Base-by-base conservation (phyloP, 2,329 filamentous ascomycete species). In the Talaromyces atroroseus region DNA sequence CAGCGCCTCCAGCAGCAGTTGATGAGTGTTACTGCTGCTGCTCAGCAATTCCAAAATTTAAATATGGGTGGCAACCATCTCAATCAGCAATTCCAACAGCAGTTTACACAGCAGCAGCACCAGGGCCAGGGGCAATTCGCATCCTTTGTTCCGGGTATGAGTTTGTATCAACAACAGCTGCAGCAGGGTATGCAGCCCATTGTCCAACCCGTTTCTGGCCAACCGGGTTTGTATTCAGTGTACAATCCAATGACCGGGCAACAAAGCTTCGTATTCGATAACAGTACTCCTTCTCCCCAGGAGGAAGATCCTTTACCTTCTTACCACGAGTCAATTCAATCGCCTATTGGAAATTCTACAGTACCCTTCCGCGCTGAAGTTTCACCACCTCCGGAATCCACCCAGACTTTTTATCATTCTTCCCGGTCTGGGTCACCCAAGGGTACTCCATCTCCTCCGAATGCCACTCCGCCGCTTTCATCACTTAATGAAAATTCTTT, bases 1-100 rank as follows among this genome's bases (percentile, higher is more conserved):
- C 91, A 96, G 76, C 88, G 89, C 62, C 84, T 97, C 52, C 92
- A 97, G 75, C 92, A 96, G 76, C 91, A 97, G 76, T 82, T 97
- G 63, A 83, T 90, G 64, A 89, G 79, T 62, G 85, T 96, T 23
- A 94, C 92, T 66, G 85, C 86, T 52, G 88, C 89, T 38, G 88
- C 90, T 59, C 88, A 91, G 74, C 88, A 92, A 72, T 88, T 92
- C 67, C 88, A 91, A 71, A 84, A 83, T 62, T 78, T 95, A 74
- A 90, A 81, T 71, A 70, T 95, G 58, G 86, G 80, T 67, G 55
- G 45, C 16, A 50, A 49, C 21, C 68, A 66, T 49, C 64, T 69
- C 44, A 60, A 73, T 55, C 69, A 65, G 49, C 68, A 64, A 49
- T 68, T 70, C 49, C 78, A 80, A 65, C 81, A 76, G 47, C 74